Evolutionary conservation across 768 basidiomycete genomes (phyloP), one percentile per base, ranked within the genome.

Genomic region (Leccinellum luteum): DNA sequence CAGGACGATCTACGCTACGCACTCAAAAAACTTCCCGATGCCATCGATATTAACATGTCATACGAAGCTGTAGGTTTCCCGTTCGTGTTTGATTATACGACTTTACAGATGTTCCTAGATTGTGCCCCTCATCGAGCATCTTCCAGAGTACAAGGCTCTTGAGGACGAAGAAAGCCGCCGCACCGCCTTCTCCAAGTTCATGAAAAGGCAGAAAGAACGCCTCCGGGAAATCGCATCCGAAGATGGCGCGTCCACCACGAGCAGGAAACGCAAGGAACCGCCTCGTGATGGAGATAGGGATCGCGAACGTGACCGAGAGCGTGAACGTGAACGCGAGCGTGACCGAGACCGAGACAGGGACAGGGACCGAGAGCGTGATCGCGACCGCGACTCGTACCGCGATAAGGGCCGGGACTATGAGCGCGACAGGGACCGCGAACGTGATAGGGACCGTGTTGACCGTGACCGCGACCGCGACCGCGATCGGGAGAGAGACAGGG

Each of bases 1-100:
- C 92, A 97, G 66, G 97, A 99, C 72, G 97, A 98, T 67, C 78
- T 99, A 35, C 87, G 97, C 6, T 97, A 98, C 74, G 97, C 95
- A 0, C 78, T 98, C 62, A 94, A 91, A 75, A 96, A 96, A 70
- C 77, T 96, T 7, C 71, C 90, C 0, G 91, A 94, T 50, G 82
- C 91, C 1, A 73, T 98, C 38, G 92, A 96, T 61, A 70, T 94
- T 50, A 83, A 74, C 28, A 68, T 86, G 55, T 69, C 87, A 1
- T 98, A 89, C 66, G 95, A 98, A 63, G 85, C 90, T 64, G 94
- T 92, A 62, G 54, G 85, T 72, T 14, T 13, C 17, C 19, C 28
- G 19, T 51, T 23, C 13, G 6, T 6, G 10, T 44, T 28, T 44
- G 19, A 48, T 5, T 30, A 51, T 47, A 12, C 31, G 48, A 52